Evolutionary conservation across 169 alveolate genomes (phyloP).

Genomic region (Plasmodium fragile): DNA sequence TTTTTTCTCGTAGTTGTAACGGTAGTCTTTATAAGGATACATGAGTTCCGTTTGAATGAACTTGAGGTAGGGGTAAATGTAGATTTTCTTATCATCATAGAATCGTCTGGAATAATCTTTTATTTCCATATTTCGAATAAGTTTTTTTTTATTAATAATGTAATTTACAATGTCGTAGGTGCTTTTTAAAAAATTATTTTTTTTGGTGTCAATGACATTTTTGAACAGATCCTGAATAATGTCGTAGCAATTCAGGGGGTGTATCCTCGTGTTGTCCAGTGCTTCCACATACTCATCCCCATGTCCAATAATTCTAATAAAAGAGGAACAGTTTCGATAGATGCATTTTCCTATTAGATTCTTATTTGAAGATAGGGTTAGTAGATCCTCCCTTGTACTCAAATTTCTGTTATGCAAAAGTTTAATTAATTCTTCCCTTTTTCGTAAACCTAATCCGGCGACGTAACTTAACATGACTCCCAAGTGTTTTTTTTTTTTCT

Average conservation of each 20-base stretch:
- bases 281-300: constrained; percentile 65
- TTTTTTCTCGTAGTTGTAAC: constrained; percentile 67
- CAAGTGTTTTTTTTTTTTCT: constrained; percentile 59
- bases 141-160: constrained; percentile 45
- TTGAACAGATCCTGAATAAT: constrained; percentile 82
- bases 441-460: constrained; percentile 60
- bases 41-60: constrained; percentile 82
- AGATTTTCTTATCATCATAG: constrained; percentile 78
- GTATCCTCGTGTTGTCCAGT: constrained; percentile 85
- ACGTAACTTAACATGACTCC: constrained; percentile 41
- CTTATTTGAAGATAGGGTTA: constrained; percentile 30
- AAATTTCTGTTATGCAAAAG: constrained; percentile 46
- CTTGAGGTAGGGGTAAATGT: constrained; percentile 82
- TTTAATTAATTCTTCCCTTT: constrained; percentile 59
- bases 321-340: constrained; percentile 82
- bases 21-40: constrained; percentile 82
- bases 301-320: constrained; percentile 71
- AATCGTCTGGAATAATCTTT: constrained; percentile 29
- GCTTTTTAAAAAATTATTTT: constrained; percentile 54
- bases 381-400: constrained; percentile 49
- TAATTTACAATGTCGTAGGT: constrained; percentile 42
- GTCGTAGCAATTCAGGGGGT: constrained; percentile 82
- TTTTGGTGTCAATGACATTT: constrained; percentile 80
- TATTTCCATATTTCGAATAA: constrained; percentile 33
- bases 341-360: constrained; percentile 79